Base-by-base conservation (phyloP, 306 rosid species). In the Corylus heterophylla region DNA sequence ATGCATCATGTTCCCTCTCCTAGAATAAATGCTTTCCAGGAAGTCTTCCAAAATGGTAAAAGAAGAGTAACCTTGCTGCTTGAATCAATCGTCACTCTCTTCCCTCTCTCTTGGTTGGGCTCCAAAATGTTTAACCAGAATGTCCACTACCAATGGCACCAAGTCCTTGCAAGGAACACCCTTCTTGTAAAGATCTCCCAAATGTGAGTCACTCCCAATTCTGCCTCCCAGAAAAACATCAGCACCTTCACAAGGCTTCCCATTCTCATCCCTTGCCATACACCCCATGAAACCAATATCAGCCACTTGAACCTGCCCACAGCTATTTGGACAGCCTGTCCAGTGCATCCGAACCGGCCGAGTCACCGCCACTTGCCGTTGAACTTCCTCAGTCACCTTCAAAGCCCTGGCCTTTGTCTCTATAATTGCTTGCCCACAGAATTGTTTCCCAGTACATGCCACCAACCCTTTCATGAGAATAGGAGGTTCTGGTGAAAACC, bases 231-330 rank as follows among this genome's bases (percentile, higher is more conserved):
- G 76, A 81, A 85, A 95, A 37, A 95, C 89, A 81, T 95, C 92
- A 16, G 74, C 97, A 42, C 94, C 98, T 85, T 95, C 98, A 80
- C 87, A 84, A 63, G 74, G 59, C 86, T 92, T 95, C 54, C 93
- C 91, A 82, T 92, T 91, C 84, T 90, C 93, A 86, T 95, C 98
- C 86, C 96, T 89, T 10, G 98, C 14, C 98, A 90, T 92, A 74
- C 98, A 92, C 72, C 98, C 98, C 98, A 95, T 87, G 89, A 95
- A 95, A 10, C 98, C 98, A 52, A 95, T 92, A 79, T 95, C 98
- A 52, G 98, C 98, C 81, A 95, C 98, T 56, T 95, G 98, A 17
- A 95, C 98, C 56, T 95, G 98, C 11, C 94, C 98, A 51, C 98
- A 95, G 7, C 87, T 87, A 59, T 95, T 95, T 0, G 98, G 98